Base-by-base conservation (phyloP, 805 yeast species). In the Metschnikowia anglica region DNA sequence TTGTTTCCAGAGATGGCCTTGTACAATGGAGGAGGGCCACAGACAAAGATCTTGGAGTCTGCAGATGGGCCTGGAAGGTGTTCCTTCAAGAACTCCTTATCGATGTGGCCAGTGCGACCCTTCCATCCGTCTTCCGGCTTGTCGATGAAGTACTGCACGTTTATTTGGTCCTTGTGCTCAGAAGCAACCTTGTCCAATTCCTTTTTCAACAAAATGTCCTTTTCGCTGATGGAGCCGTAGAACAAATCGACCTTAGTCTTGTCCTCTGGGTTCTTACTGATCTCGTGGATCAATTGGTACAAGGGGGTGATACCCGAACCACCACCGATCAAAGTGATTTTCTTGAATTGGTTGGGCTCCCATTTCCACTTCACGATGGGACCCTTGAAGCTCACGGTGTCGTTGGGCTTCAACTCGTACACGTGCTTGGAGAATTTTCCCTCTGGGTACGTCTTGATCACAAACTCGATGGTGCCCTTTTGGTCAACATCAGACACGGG, bases 221-320 rank as follows among this genome's bases (percentile, higher is more conserved):
- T 72, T 34, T 80, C 79, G 44, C 89, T 70, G 67, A 81, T 72
- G 65, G 80, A 81, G 59, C 96, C 98, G 71, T 86, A 91, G 62
- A 79, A 72, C 55, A 93, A 74, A 50, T 81, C 76, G 51, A 93
- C 82, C 76, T 88, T 84, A 59, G 99, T 93, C 66, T 88, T 84
- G 72, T 93, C 98, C 34, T 68, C 72, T 43, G 95, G 90, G 75
- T 90, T 80, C 62, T 76, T 74, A 59, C 86, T 75, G 62, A 91
- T 78, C 63, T 80, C 82, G 59, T 80, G 84, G 49, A 88, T 65
- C 64, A 93, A 70, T 74, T 93, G 99, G 76, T 77, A 90, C 68
- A 93, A 76, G 47, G 99, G 99, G 36, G 97, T 88, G 65, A 93
- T 90, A 69, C 98, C 98, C 39, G 95, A 77, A 62, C 99, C 99